Evolutionary conservation across 2,329 filamentous ascomycete genomes (phyloP), one percentile per base, ranked within the genome.

Genomic region (Cordyceps farinosa): DNA sequence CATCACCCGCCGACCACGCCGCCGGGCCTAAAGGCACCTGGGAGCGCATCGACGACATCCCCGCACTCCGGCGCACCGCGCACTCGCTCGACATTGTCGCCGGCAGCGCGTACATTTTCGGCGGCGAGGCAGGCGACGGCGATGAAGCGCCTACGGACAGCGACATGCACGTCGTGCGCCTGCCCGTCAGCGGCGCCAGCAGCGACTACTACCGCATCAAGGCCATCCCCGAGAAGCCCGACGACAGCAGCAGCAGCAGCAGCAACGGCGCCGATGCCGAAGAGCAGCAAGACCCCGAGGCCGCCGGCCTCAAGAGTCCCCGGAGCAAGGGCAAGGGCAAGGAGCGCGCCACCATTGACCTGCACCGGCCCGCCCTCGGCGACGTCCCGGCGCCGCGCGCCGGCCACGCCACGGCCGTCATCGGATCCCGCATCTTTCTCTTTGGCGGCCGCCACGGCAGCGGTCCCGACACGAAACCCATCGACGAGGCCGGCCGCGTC

Each of bases 371-470:
- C 6, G 67, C 66, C 8, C 69, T 79, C 1, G 76, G 74, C 34
- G 72, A 81, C 38, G 80, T 90, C 1, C 91, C 91, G 0, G 75
- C 80, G 1, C 82, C 90, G 2, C 85, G 92, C 27, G 85, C 93
- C 2, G 92, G 92, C 27, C 85, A 91, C 67, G 88, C 91, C 40
- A 85, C 88, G 0, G 84, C 88, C 13, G 82, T 86, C 1, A 84
- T 95, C 64, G 82, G 87, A 64, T 82, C 83, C 51, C 87, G 86
- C 29, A 87, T 96, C 69, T 94, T 94, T 75, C 67, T 96, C 48
- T 96, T 93, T 74, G 92, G 91, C 54, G 92, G 92, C 10, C 87
- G 90, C 10, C 87, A 90, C 51, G 40, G 59, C 40, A 89, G 89
- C 40, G 89, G 89, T 0, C 76, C 81, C 3, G 86, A 85, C 34